Evolutionary conservation across 257 asterid species (phyloP).

Genomic region (Primulina huaijiensis): DNA sequence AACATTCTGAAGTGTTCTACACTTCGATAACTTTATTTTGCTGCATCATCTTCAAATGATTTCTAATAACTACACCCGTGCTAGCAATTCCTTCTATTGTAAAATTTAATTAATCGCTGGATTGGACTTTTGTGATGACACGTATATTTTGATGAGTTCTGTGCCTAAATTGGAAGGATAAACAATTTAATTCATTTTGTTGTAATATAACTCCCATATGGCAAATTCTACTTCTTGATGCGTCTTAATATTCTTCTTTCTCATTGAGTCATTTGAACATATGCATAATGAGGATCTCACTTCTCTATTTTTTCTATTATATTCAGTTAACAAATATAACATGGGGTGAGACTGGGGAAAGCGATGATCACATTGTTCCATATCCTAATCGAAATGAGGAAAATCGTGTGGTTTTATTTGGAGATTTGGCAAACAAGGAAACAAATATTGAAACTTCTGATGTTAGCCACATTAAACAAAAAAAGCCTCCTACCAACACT

Average conservation of each 20-base stretch:
- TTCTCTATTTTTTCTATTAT: slow-evolving; percentile 20
- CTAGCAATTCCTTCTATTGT: too few species aligned
- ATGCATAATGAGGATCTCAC: slow-evolving; percentile 17
- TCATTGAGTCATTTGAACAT: background rate
- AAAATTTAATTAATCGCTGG: too few species aligned
- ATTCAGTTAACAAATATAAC: slow-evolving; percentile 70
- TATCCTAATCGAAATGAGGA: slow-evolving; percentile 55
- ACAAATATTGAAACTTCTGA: slow-evolving; percentile 36
- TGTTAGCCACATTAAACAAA: slow-evolving; percentile 39
- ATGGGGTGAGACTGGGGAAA: slow-evolving; percentile 76
- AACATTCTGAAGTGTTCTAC: too few species aligned
- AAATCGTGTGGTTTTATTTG: slow-evolving; percentile 38
- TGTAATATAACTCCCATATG: background rate
- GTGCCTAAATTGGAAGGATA: too few species aligned
- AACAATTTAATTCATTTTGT: too few species aligned
- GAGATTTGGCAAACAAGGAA: slow-evolving; percentile 51
- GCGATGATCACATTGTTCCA: slow-evolving; percentile 86
- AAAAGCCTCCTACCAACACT: slow-evolving; percentile 36
- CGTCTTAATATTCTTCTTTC: background rate
- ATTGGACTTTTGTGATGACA: too few species aligned
- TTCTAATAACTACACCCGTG: too few species aligned
- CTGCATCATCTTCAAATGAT: too few species aligned
- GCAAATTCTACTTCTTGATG: background rate
- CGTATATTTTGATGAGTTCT: too few species aligned
- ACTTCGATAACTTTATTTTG: too few species aligned